Percentiles rank a stretch among this genome's conserved stretches.
phyloP scores from a whole-genome alignment of 495 filamentous ascomycete genomes.

The Copromyces sp. region DNA sequence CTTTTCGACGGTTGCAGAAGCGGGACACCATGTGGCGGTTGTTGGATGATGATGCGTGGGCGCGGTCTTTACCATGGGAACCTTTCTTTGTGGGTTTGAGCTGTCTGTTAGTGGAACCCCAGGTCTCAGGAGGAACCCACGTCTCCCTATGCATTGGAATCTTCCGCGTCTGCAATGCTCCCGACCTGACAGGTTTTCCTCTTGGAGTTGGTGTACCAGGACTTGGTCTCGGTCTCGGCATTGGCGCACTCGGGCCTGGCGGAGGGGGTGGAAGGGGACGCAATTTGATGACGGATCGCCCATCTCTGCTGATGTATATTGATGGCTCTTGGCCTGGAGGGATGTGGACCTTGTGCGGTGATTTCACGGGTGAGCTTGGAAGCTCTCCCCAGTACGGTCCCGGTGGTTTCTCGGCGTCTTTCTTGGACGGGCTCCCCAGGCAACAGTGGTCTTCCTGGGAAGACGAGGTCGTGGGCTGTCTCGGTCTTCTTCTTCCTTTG shows the following conservation, averaged over 20 bases:
- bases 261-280: slow-evolving; percentile 3
- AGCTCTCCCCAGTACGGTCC: slow-evolving; percentile 6
- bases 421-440: slow-evolving; percentile 10
- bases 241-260: not conserved
- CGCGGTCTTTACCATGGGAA: not conserved
- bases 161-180: fast-evolving
- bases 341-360: not conserved
- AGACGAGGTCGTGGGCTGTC: not conserved
- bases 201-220: not conserved
- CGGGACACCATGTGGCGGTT: slow-evolving; percentile 14
- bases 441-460: slow-evolving; percentile 9
- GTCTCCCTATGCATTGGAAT: not conserved
- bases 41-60: not conserved
- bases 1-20: slow-evolving; percentile 26
- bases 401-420: not conserved
- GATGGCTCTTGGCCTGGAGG: not conserved
- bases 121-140: not conserved
- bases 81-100: not conserved
- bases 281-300: slow-evolving; percentile 2
- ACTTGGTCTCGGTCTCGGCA: not conserved
- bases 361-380: slow-evolving; percentile 4
- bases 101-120: not conserved
- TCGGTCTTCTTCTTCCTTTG: not conserved
- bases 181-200: no score
- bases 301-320: not conserved